Conservation (phyloP, 192 early-diverging fungal genomes). For the Coemansia sp. region DNA sequence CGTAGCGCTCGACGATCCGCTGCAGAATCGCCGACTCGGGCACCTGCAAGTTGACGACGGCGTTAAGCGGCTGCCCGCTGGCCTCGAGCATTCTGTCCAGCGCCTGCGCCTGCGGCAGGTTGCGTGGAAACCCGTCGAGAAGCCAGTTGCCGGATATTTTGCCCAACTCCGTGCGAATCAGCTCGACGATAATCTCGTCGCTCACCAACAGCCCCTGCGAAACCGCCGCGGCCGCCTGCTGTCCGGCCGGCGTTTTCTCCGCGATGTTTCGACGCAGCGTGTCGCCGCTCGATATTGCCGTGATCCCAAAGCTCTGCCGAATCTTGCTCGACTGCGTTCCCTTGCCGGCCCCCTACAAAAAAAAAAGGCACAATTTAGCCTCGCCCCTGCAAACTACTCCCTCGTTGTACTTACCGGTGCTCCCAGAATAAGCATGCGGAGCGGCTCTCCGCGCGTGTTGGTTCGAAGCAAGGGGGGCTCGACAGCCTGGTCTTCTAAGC, state of each 20-base stretch:
- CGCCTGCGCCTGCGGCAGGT: conserved; percentile 72
- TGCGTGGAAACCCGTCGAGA: conserved; percentile 91
- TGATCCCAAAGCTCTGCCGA: conserved; percentile 62
- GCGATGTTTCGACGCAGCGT: conserved; percentile 81
- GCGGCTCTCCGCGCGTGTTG: conserved; percentile 45
- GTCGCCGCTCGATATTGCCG: conserved; percentile 83
- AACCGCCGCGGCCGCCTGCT: conserved; percentile 53
- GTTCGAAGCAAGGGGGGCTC: conserved; percentile 11
- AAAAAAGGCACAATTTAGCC: conserved; percentile 4
- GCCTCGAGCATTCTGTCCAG: conserved; percentile 57
- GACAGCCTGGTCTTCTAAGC: conserved; percentile 1
- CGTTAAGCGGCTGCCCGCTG: conserved; percentile 65
- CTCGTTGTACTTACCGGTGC: conserved; percentile 63
- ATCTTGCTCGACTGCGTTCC: conserved; percentile 88
- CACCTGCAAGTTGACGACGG: conserved; percentile 88
- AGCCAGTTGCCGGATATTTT: conserved; percentile 62
- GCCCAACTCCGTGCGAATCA: conserved; percentile 43
- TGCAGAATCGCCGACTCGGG: conserved; percentile 86
- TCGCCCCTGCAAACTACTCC: background rate
- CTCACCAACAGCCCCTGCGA: conserved; percentile 38
- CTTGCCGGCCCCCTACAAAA: conserved; percentile 73
- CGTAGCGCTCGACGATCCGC: conserved; percentile 92
- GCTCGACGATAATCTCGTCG: conserved; percentile 41
- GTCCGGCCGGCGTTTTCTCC: conserved; percentile 60
- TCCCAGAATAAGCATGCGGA: conserved; percentile 69